phyloP scores from a whole-genome alignment of 2,329 filamentous ascomycete genomes.

The Cytospora piceicola region DNA sequence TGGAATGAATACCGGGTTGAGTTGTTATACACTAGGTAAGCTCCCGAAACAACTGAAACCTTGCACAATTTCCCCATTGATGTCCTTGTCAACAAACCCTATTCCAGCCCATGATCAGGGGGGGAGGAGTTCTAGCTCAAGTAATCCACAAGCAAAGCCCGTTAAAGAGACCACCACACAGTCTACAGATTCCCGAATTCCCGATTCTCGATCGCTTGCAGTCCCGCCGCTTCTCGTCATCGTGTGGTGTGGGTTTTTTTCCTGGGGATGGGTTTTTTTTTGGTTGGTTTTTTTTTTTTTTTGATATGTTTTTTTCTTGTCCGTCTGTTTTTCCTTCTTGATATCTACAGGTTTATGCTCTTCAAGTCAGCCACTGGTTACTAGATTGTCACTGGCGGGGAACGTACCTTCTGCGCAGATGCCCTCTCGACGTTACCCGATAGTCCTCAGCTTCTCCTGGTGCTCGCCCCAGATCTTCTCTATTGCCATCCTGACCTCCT shows the following conservation, averaged over 20 bases:
- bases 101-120: conserved; percentile 10
- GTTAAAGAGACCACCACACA: not conserved
- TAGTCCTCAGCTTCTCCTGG: conserved; percentile 44
- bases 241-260: too few species aligned
- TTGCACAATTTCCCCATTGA: conserved; percentile 14
- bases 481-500: conserved; percentile 65
- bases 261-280: too few species aligned
- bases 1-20: not conserved
- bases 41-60: conserved; percentile 16
- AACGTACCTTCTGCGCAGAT: not conserved
- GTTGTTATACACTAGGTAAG: conserved; percentile 5
- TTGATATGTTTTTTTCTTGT: not conserved
- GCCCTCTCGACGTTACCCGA: conserved; percentile 10
- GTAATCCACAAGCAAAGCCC: conserved; percentile 7
- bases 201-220: not conserved
- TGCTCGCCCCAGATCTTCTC: conserved; percentile 49
- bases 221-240: not conserved
- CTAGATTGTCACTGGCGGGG: not conserved
- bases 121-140: not conserved
- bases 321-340: not conserved
- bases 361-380: not conserved
- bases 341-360: not conserved
- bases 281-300: not conserved
- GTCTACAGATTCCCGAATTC: not conserved
- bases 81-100: not conserved